Conservation (phyloP, 371 early-diverging fungal genomes). For the Mucor velutinosus region DNA sequence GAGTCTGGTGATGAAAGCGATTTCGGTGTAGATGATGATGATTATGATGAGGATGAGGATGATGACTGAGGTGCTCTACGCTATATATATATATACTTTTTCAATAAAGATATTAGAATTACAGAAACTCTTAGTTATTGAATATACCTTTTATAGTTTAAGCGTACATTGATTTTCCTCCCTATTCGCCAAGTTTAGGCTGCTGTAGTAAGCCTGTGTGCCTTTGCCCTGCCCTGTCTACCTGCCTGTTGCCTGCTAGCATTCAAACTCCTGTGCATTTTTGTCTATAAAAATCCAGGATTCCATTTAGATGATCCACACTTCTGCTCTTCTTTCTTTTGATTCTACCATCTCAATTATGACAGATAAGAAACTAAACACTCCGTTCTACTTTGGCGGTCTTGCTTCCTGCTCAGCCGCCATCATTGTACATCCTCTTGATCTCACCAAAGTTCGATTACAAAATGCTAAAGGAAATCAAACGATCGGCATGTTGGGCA, state of each 20-base stretch:
- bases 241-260: no score
- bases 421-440: conserved; percentile 69
- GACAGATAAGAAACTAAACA: conserved; percentile 9
- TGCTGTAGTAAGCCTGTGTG: no score
- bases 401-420: conserved; percentile 63
- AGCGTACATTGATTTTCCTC: not conserved
- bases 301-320: not conserved
- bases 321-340: not conserved
- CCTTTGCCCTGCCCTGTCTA: no score
- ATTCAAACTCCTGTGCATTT: no score
- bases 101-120: not conserved
- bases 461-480: conserved; percentile 53
- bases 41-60: conserved; percentile 37
- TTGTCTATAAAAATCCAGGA: no score
- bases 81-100: not conserved
- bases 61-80: conserved; percentile 1
- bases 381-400: conserved; percentile 61
- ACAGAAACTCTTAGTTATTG: not conserved
- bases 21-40: conserved; percentile 46
- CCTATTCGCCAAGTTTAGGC: not conserved
- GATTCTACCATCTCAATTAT: not conserved
- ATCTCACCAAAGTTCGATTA: conserved; percentile 70
- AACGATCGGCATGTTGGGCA: conserved; percentile 40
- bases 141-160: not conserved
- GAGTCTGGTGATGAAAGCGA: conserved; percentile 58